Conservation (phyloP, 495 filamentous ascomycete species). For the Hypoxylon rickii region DNA sequence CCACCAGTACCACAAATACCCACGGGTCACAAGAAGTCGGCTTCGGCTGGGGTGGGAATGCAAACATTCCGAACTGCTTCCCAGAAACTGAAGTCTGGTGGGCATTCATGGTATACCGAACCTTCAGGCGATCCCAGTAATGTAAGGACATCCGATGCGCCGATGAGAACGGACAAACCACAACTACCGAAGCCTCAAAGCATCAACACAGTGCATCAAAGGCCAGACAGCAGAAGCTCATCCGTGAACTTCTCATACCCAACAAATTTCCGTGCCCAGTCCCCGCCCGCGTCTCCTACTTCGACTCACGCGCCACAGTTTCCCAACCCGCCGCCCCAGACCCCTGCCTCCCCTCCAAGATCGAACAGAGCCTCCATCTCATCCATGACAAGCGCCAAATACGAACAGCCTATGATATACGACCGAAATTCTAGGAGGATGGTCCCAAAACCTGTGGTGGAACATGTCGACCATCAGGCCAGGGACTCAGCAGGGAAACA, state of each 20-base stretch:
- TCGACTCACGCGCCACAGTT: conserved; percentile 42
- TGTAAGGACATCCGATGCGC: conserved; percentile 48
- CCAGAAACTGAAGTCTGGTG: conserved; percentile 44
- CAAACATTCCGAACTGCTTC: conserved; percentile 50
- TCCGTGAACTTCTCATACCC: conserved; percentile 91
- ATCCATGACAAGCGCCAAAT: conserved; percentile 24
- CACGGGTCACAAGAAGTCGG: conserved; percentile 28
- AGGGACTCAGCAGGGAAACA: conserved; percentile 54
- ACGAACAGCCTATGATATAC: conserved; percentile 52
- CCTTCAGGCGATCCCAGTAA: conserved; percentile 48
- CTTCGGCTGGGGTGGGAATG: conserved; percentile 38
- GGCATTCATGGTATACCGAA: conserved; percentile 49
- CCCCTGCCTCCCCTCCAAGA: conserved; percentile 20
- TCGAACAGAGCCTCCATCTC: conserved; percentile 32
- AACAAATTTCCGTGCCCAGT: conserved; percentile 45
- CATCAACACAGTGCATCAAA: conserved; percentile 4
- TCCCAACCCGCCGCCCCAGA: conserved; percentile 16
- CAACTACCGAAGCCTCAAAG: conserved; percentile 14
- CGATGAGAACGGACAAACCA: conserved; percentile 45
- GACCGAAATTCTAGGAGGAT: conserved; percentile 63
- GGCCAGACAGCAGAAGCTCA: conserved; percentile 62
- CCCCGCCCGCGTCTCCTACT: conserved; percentile 44
- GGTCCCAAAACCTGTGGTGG: conserved; percentile 45
- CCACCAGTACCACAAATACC: conserved; percentile 81
- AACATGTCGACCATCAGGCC: conserved; percentile 45